Conservation (phyloP, 306 rosid genomes). For the Fragaria iinumae region DNA sequence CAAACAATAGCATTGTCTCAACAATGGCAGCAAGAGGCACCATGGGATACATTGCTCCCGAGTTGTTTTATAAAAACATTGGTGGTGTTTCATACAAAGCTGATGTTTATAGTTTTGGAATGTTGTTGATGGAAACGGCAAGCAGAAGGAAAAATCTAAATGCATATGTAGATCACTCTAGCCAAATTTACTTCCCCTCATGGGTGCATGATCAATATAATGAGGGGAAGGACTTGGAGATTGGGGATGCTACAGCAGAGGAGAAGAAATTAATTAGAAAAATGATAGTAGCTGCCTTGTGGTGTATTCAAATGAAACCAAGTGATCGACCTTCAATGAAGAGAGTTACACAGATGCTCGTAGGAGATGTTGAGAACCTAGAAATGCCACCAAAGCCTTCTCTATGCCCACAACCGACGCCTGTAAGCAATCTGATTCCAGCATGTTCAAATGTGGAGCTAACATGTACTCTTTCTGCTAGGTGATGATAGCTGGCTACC, state of each 20-base stretch:
- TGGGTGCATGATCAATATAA: neutral
- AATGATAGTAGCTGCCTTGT: neutral
- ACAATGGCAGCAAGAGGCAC: neutral
- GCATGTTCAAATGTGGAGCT: neutral
- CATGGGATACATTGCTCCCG: neutral
- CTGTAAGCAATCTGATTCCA: neutral
- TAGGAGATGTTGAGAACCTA: neutral
- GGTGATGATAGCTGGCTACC: neutral
- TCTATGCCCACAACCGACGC: neutral
- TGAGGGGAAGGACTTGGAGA: neutral
- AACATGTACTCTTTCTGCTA: neutral
- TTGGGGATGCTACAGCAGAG: neutral
- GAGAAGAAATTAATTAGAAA: neutral
- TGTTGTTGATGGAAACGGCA: neutral
- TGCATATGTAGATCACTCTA: neutral
- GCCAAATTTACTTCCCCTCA: neutral
- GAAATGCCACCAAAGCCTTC: neutral
- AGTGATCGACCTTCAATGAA: slow-evolving; percentile 3
- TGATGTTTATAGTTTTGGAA: neutral
- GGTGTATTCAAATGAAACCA: slow-evolving; percentile 1
- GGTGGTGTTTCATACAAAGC: neutral
- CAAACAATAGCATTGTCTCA: neutral
- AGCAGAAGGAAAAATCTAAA: neutral
- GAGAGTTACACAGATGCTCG: neutral
- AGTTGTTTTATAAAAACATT: neutral